Percentiles rank a stretch among this genome's conserved stretches.
Conservation (phyloP, 768 basidiomycete genomes). For the Russula abietina region DNA sequence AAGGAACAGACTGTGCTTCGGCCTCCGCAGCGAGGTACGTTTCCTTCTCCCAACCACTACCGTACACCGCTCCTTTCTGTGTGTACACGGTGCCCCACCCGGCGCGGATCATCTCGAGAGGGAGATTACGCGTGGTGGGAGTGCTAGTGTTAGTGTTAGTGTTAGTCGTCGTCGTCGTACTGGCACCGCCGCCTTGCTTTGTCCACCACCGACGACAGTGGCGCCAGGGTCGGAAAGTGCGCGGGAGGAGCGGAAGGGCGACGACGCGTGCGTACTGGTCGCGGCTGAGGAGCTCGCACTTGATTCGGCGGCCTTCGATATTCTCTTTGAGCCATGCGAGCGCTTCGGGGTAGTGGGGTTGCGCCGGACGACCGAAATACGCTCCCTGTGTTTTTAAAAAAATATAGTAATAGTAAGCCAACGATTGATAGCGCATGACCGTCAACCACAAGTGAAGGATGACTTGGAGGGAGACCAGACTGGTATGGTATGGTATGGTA, state of each 20-base stretch:
- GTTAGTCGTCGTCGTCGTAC: background rate
- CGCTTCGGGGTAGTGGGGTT: constrained; percentile 70
- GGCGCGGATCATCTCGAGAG: constrained; percentile 69
- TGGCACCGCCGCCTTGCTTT: constrained; percentile 35
- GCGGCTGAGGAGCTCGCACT: constrained; percentile 63
- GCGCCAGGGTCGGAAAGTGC: constrained; percentile 27
- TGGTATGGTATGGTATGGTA: no score
- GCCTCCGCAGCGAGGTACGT: constrained; percentile 55
- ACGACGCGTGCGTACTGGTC: constrained; percentile 87
- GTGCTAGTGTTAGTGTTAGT: no score
- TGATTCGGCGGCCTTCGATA: constrained; percentile 54
- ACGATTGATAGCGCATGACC: background rate
- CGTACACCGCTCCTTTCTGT: constrained; percentile 76
- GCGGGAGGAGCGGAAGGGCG: constrained; percentile 52
- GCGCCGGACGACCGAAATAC: constrained; percentile 78
- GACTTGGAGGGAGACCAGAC: no score
- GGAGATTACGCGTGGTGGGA: constrained; percentile 29
- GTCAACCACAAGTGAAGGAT: no score
- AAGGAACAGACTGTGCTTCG: constrained; percentile 54
- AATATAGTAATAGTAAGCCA: background rate
- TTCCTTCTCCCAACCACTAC: constrained; percentile 62
- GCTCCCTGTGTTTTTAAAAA: no score
- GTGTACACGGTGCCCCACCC: constrained; percentile 76
- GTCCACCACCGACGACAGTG: constrained; percentile 43
- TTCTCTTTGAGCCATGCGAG: constrained; percentile 60